phyloP scores from a whole-genome alignment of 1,284 basidiomycete genomes.

The Papiliotrema laurentii region DNA sequence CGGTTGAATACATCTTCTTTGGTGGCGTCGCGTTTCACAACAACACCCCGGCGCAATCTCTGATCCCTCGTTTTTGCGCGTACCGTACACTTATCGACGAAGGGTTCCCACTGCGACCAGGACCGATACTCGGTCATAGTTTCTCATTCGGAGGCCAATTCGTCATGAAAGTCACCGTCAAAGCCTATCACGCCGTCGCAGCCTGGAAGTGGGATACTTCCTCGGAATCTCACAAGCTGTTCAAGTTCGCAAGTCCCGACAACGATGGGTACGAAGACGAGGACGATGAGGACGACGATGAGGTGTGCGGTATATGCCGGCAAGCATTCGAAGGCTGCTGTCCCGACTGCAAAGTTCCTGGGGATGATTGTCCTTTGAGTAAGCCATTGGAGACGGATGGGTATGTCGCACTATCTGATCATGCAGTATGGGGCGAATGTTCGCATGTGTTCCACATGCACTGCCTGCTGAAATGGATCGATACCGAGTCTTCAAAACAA shows the following conservation, averaged over 20 bases:
- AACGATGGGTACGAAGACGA: slow-evolving; percentile 5
- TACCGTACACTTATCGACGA: too few species aligned
- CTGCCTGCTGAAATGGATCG: slow-evolving; percentile 90
- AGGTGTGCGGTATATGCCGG: slow-evolving; percentile 91
- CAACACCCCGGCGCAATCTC: too few species aligned
- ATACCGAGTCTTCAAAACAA: slow-evolving; percentile 75
- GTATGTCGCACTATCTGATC: background rate
- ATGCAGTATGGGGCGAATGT: slow-evolving; percentile 83
- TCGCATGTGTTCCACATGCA: slow-evolving; percentile 94
- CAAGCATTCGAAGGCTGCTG: slow-evolving; percentile 88
- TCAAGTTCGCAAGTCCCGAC: slow-evolving; percentile 19
- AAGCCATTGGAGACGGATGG: slow-evolving; percentile 41
- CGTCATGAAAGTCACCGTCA: slow-evolving; percentile 44
- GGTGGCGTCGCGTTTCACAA: too few species aligned
- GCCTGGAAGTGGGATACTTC: slow-evolving; percentile 48
- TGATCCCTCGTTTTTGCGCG: too few species aligned
- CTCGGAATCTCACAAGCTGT: slow-evolving; percentile 38
- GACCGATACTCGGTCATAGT: too few species aligned
- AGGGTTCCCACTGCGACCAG: too few species aligned
- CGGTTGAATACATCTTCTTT: too few species aligned
- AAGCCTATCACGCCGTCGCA: slow-evolving; percentile 41
- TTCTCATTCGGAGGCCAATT: too few species aligned
- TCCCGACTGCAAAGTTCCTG: slow-evolving; percentile 87
- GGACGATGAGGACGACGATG: slow-evolving; percentile 66
- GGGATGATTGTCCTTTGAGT: slow-evolving; percentile 96